These are phyloP conservation scores for Solidago caesia DNA, from an alignment of 129 eudicot genomes.

Conservation along the genomic window DNA sequence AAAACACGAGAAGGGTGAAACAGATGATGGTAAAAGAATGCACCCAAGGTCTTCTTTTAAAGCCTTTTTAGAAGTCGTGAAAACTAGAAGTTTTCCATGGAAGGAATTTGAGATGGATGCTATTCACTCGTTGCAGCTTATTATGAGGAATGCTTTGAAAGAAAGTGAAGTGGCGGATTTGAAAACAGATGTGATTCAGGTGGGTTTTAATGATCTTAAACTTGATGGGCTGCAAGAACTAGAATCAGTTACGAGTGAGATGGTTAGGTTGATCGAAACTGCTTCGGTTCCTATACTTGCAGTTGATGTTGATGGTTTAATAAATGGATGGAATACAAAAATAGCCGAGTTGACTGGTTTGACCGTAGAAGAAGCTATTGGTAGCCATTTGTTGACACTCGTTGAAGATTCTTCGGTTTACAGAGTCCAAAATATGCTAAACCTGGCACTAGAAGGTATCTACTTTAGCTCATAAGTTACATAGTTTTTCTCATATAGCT, in stretches of 20 bases:
- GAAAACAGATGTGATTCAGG: slow-evolving; percentile 47
- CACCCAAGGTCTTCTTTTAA: slow-evolving; percentile 95
- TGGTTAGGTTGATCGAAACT: slow-evolving; percentile 94
- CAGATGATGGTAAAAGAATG: slow-evolving; percentile 85
- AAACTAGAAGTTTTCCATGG: slow-evolving; percentile 81
- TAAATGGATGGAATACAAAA: slow-evolving; percentile 95
- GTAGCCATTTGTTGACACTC: slow-evolving; percentile 61
- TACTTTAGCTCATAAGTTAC: neutral
- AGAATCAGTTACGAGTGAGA: slow-evolving; percentile 85
- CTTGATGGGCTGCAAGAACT: slow-evolving; percentile 85
- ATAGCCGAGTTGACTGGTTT: slow-evolving; percentile 87
- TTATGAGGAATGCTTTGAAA: slow-evolving; percentile 70
- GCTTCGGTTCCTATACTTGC: slow-evolving; percentile 95
- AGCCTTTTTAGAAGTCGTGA: slow-evolving; percentile 90
- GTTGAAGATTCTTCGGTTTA: slow-evolving; percentile 76
- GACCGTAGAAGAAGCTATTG: slow-evolving; percentile 72
- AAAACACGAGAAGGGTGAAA: slow-evolving; percentile 69
- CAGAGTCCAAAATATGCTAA: slow-evolving; percentile 65
- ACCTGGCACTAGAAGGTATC: slow-evolving; percentile 76
- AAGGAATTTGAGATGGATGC: slow-evolving; percentile 98
- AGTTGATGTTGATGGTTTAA: slow-evolving; percentile 67
- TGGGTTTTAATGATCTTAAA: slow-evolving; percentile 60
- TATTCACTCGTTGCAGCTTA: slow-evolving; percentile 90
- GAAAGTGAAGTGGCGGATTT: slow-evolving; percentile 37
- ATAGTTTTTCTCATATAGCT: neutral